Evolutionary conservation across 1,284 basidiomycete species (phyloP).

Genomic region (Porogramme epimiltina): DNA sequence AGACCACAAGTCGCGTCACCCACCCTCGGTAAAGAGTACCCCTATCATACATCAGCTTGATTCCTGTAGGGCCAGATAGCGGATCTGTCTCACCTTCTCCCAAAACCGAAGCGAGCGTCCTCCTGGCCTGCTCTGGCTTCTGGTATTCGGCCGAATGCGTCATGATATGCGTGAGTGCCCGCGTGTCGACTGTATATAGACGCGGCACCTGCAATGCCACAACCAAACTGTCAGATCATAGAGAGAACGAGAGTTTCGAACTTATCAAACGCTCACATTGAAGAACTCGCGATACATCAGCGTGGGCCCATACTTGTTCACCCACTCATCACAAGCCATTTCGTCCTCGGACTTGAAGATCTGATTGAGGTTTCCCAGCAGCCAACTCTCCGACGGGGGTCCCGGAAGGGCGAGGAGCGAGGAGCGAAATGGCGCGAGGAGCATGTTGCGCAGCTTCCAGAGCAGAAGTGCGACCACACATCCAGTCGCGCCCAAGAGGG

Average conservation of each 20-base stretch:
- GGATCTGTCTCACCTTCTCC: conserved; percentile 28
- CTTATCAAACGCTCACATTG: conserved; percentile 44
- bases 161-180: conserved; percentile 40
- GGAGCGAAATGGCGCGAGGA: conserved; percentile 36
- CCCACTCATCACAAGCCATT: conserved; percentile 52
- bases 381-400: conserved; percentile 46
- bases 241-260: no score
- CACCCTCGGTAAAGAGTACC: neutral
- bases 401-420: conserved; percentile 50
- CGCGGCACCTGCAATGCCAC: conserved; percentile 36
- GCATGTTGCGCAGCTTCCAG: conserved; percentile 9
- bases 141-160: conserved; percentile 35
- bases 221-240: neutral
- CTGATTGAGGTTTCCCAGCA: conserved; percentile 55
- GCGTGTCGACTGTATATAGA: conserved; percentile 38
- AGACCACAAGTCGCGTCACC: neutral
- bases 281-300: conserved; percentile 48
- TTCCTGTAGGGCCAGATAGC: no score
- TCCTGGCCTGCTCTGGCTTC: conserved; percentile 30
- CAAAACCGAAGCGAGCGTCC: conserved; percentile 23
- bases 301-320: conserved; percentile 52
- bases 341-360: conserved; percentile 39
- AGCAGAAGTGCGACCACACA: neutral
- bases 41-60: conserved; percentile 24
- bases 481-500: no score